Conservation (phyloP, 768 basidiomycete genomes). For the Myochromella boudieri region DNA sequence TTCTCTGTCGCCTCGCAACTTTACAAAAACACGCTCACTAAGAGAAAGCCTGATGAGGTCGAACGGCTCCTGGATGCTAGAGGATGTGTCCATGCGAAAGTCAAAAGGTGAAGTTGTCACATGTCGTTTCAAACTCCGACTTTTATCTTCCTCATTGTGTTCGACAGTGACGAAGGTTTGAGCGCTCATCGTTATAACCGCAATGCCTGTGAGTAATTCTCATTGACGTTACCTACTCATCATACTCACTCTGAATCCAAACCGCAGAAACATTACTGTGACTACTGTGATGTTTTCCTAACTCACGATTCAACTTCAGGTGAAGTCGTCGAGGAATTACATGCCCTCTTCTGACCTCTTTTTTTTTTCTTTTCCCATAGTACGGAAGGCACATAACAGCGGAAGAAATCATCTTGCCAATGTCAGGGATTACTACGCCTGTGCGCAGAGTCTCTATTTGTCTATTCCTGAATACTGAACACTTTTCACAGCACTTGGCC, state of each 20-base stretch:
- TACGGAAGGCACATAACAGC: conserved; percentile 97
- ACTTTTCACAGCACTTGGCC: conserved; percentile 63
- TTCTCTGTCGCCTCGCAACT: conserved; percentile 92
- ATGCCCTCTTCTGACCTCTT: conserved; percentile 13
- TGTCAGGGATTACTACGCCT: conserved; percentile 96
- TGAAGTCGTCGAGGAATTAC: conserved; percentile 27
- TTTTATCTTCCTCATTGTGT: conserved; percentile 13
- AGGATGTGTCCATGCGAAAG: conserved; percentile 64
- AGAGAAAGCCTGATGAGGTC: conserved; percentile 95
- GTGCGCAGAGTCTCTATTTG: conserved; percentile 39
- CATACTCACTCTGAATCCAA: conserved; percentile 8
- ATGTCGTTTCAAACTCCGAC: conserved; percentile 31
- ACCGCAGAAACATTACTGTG: conserved; percentile 86
- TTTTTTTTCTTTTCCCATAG: conserved; percentile 38
- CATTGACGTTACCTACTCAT: not conserved
- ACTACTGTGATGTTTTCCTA: conserved; percentile 91
- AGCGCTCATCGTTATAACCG: conserved; percentile 18
- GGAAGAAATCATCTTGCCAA: conserved; percentile 97
- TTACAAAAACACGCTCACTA: conserved; percentile 97
- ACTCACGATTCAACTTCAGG: conserved; percentile 95
- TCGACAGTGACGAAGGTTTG: conserved; percentile 16
- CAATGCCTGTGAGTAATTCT: conserved; percentile 63
- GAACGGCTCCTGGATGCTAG: conserved; percentile 92
- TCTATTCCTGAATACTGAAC: conserved; percentile 1
- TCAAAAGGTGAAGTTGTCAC: conserved; percentile 18